These are phyloP conservation scores for Pleoardoris graminearum DNA, from an alignment of 2,329 filamentous ascomycete genomes.

Conservation along the genomic window DNA sequence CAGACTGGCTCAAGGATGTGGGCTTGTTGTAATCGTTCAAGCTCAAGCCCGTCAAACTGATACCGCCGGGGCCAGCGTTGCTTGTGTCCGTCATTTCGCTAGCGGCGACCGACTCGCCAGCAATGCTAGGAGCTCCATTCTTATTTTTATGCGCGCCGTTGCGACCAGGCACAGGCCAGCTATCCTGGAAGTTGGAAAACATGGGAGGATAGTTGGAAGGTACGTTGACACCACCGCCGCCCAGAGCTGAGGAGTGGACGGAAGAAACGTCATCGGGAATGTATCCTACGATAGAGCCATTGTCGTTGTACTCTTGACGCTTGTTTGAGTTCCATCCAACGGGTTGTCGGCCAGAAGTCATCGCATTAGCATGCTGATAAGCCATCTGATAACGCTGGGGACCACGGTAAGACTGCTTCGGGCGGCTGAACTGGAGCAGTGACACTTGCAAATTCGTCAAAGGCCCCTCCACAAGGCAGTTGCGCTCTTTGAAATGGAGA, in stretches of 20 bases:
- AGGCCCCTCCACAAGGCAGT: slow-evolving; percentile 93
- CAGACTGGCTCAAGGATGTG: slow-evolving; percentile 76
- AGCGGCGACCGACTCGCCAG: slow-evolving; percentile 89
- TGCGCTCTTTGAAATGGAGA: slow-evolving; percentile 94
- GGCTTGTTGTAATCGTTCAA: slow-evolving; percentile 72
- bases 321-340: slow-evolving; percentile 53
- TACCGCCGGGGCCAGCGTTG: slow-evolving; percentile 81
- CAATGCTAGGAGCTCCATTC: slow-evolving; percentile 70
- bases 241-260: slow-evolving; percentile 87
- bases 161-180: slow-evolving; percentile 82
- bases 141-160: slow-evolving; percentile 68
- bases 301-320: slow-evolving; percentile 65
- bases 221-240: slow-evolving; percentile 76
- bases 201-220: slow-evolving; percentile 86
- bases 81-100: slow-evolving; percentile 85
- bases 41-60: slow-evolving; percentile 82
- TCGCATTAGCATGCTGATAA: slow-evolving; percentile 67
- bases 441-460: slow-evolving; percentile 95
- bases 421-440: slow-evolving; percentile 89
- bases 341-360: slow-evolving; percentile 52
- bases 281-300: slow-evolving; percentile 88
- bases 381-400: slow-evolving; percentile 86
- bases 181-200: slow-evolving; percentile 91
- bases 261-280: slow-evolving; percentile 97
- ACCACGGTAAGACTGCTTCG: slow-evolving; percentile 87